Percentiles rank a stretch among this genome's conserved stretches.
These are phyloP conservation scores for Phytophthora chlamydospora DNA, from an alignment of 352 stramenopile species.

Conservation along the genomic window DNA sequence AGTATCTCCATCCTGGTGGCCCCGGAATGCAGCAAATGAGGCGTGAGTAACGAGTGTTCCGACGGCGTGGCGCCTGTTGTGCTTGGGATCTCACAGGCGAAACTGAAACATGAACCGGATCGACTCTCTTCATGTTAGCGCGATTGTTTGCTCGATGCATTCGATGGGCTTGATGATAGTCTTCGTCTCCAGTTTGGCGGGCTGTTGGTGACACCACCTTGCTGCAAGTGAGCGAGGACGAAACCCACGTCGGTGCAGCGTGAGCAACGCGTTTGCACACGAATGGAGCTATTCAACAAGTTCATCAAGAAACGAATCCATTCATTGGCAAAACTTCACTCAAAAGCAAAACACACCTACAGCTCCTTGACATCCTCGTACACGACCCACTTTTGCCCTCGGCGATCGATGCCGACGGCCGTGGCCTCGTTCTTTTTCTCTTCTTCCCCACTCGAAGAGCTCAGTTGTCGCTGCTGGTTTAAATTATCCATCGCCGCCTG, in stretches of 20 bases:
- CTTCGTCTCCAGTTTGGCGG: not conserved
- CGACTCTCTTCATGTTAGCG: not conserved
- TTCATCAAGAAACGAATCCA: conserved; percentile 15
- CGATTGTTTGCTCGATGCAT: not conserved
- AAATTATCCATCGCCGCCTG: conserved; percentile 21
- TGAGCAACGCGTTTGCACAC: no score
- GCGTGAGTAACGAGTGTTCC: conserved; percentile 16
- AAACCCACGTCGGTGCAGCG: no score
- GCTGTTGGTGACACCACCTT: not conserved
- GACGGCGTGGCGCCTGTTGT: not conserved
- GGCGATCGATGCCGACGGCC: conserved; percentile 1
- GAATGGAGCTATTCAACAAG: not conserved
- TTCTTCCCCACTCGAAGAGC: conserved; percentile 37
- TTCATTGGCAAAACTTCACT: conserved; percentile 22
- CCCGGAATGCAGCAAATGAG: conserved; percentile 16
- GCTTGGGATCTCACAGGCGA: no score
- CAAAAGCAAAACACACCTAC: conserved; percentile 15
- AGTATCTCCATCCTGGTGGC: no score
- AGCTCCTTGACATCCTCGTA: conserved; percentile 30
- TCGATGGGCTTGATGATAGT: not conserved
- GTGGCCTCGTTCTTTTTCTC: conserved; percentile 10
- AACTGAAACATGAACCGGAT: no score
- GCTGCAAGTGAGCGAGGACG: no score
- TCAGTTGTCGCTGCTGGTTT: conserved; percentile 27
- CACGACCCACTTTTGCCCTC: conserved; percentile 11